Base-by-base conservation (phyloP, 495 filamentous ascomycete genomes). In the Margaritispora aquatica region DNA sequence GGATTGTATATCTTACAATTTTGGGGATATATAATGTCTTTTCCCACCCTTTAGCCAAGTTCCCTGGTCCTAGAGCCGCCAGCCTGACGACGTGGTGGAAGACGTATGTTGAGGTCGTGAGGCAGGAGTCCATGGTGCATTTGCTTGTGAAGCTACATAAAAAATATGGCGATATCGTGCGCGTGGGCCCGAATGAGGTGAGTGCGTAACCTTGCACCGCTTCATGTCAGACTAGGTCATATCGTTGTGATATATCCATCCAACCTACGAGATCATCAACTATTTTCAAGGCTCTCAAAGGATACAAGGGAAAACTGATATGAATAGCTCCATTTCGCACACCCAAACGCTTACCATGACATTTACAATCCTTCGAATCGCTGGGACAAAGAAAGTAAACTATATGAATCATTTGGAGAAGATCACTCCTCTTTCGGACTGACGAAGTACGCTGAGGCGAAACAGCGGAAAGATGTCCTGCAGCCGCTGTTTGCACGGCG, bases 271-370 rank as follows among this genome's bases (percentile, higher is more conserved):
- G 29, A 7, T 34, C 29, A 34, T 7, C 29, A 34, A 15, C 29
- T 15, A 15, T 34, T 34, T 34, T 34, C 7, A 34, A 34, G 5
- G 29, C 27, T 21, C 1, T 20, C 7, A 22, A 8, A 22, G 60
- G n/a, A 29, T 15, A 31, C 19, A 41, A n/a, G n/a, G n/a, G n/a
- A n/a, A n/a, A 44, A 8, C 51, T 58, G 26, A 55, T 26, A 26
- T 9, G 23, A 19, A 1, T 53, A 78, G 74, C 67, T 75, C 13
- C 74, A 78, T 54, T 78, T 78, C 59, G 55, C 62, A 1, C 62
- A 67, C 2, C 75, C 75, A 8, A 56, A 68, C 4, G 71, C 65
- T 17, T 77, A 77, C 53, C 59, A 68, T 20, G 69, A 69, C 19
- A 74, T 78, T 13, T 77, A 76, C 59, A 71, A 68, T 55, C 24